Evolutionary conservation across 2,329 filamentous ascomycete species (phyloP).

Genomic region (Penicillium rolfsii): DNA sequence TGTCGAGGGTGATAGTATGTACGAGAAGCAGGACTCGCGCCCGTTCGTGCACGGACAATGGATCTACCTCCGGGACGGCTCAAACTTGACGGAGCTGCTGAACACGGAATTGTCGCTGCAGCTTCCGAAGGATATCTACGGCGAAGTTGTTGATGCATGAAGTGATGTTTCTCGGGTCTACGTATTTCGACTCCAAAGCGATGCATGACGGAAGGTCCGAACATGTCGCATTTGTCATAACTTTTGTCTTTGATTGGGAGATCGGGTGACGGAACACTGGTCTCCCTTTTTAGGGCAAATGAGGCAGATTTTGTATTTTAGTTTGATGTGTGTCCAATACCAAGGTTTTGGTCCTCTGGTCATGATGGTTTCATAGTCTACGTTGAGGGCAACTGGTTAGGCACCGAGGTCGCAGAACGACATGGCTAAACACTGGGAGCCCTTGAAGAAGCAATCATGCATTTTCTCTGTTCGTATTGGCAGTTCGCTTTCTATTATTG

Average conservation of each 20-base stretch:
- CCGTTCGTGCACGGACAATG: constrained; percentile 65
- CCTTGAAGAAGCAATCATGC: neutral
- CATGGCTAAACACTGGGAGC: neutral
- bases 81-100: constrained; percentile 72
- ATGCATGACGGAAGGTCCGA: neutral
- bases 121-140: constrained; percentile 50
- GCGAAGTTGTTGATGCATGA: constrained; percentile 28
- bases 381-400: neutral
- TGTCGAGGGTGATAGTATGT: constrained; percentile 68
- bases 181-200: neutral
- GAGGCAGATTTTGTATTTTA: constrained; percentile 6
- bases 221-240: neutral
- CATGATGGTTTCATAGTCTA: neutral
- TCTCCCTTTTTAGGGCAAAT: neutral
- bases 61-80: constrained; percentile 87
- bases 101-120: constrained; percentile 74
- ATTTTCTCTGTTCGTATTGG: neutral
- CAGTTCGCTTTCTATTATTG: neutral
- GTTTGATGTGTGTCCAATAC: constrained; percentile 5
- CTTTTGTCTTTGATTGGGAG: neutral
- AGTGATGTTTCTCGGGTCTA: neutral
- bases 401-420: neutral
- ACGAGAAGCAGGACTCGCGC: constrained; percentile 74
- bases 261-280: neutral
- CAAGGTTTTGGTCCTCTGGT: neutral